Conservation (phyloP, 805 yeast species). For the Sugiyamaella smithiae region DNA sequence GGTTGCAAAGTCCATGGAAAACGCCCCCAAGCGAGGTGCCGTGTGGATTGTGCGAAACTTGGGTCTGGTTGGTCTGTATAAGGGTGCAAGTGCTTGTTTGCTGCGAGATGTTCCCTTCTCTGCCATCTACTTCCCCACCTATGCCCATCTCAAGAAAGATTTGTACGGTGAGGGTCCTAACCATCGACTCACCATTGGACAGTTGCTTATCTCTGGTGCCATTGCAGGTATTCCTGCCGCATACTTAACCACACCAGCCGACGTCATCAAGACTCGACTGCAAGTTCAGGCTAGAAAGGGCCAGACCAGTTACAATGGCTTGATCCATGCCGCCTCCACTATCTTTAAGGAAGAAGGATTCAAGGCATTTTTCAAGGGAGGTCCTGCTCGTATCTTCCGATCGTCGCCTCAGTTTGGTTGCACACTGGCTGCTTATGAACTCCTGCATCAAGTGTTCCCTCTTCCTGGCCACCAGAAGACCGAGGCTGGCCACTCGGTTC, state of each 20-base stretch:
- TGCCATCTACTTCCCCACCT: slow-evolving; percentile 95
- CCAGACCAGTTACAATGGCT: slow-evolving; percentile 73
- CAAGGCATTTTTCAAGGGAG: slow-evolving; percentile 90
- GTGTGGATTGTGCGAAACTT: slow-evolving; percentile 69
- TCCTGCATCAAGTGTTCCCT: slow-evolving; percentile 78
- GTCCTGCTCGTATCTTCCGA: slow-evolving; percentile 88
- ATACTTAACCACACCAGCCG: slow-evolving; percentile 92
- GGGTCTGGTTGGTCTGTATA: slow-evolving; percentile 83
- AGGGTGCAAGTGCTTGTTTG: slow-evolving; percentile 88
- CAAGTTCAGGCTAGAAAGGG: slow-evolving; percentile 80
- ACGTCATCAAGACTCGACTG: slow-evolving; percentile 91
- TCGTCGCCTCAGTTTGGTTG: slow-evolving; percentile 98
- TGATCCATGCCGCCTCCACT: slow-evolving; percentile 69
- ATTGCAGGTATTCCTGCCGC: slow-evolving; percentile 98
- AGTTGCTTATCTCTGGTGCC: slow-evolving; percentile 83
- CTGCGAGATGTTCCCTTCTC: slow-evolving; percentile 95
- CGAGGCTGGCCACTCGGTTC: slow-evolving; percentile 44
- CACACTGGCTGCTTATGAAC: slow-evolving; percentile 94
- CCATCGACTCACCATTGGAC: slow-evolving; percentile 72
- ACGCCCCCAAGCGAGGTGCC: slow-evolving; percentile 52
- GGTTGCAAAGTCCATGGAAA: slow-evolving; percentile 38
- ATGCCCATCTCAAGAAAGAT: slow-evolving; percentile 85
- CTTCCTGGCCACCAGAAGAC: slow-evolving; percentile 44
- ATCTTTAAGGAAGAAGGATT: slow-evolving; percentile 81
- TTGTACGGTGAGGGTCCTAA: slow-evolving; percentile 80